phyloP scores from a whole-genome alignment of 305 asterid species.

The Fraxinus latifolia region DNA sequence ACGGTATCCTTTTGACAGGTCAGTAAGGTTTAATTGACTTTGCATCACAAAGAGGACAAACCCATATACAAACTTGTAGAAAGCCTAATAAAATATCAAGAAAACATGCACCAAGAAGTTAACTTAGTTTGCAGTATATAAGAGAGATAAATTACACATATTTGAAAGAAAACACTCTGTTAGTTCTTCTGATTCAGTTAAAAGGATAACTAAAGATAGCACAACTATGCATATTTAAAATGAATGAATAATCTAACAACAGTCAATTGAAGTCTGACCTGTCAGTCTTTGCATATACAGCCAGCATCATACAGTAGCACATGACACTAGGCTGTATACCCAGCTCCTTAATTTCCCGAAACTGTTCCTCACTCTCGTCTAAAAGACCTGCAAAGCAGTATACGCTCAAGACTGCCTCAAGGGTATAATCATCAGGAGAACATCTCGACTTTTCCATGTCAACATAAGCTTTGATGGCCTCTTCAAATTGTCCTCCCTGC shows the following conservation, averaged over 20 bases:
- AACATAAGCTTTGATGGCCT: conserved; percentile 85
- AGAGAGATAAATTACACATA: background rate
- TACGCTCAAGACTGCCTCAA: conserved; percentile 91
- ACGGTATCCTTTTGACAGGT: background rate
- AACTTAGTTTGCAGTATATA: background rate
- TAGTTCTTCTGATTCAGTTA: background rate
- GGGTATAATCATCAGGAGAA: conserved; percentile 93
- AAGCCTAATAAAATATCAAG: background rate
- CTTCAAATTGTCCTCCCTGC: conserved; percentile 90
- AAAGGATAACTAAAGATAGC: conserved; percentile 5
- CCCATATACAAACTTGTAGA: background rate
- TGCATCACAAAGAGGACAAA: background rate
- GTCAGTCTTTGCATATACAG: conserved; percentile 68
- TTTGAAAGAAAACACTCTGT: background rate
- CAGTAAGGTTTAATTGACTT: background rate
- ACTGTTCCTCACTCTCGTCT: conserved; percentile 88
- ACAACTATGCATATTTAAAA: conserved; percentile 20
- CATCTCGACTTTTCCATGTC: conserved; percentile 93
- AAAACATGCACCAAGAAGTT: background rate
- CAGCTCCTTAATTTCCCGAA: conserved; percentile 75
- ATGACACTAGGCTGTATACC: conserved; percentile 86
- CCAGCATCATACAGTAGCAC: conserved; percentile 95
- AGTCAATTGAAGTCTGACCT: conserved; percentile 49
- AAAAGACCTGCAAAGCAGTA: conserved; percentile 92
- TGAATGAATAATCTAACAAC: conserved; percentile 18